These are phyloP conservation scores for Circinella minor DNA, from an alignment of 371 early-diverging fungal genomes.

Conservation along the genomic window DNA sequence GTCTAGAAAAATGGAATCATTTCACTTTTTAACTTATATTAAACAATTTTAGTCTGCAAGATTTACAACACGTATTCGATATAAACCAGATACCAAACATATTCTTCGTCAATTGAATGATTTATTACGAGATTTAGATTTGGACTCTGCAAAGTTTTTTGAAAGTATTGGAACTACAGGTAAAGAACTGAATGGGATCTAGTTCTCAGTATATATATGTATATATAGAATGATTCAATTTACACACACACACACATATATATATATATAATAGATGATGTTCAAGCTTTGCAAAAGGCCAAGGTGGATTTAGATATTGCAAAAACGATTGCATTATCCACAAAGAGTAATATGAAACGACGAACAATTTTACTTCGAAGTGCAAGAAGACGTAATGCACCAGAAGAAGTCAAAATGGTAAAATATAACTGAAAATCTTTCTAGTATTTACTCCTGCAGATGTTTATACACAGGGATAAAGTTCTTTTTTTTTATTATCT, in stretches of 20 bases:
- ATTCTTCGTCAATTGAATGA: constrained; percentile 51
- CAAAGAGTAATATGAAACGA: constrained; percentile 51
- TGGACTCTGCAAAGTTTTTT: constrained; percentile 54
- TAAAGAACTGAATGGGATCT: constrained; percentile 8
- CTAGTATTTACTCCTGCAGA: too few relatives aligned
- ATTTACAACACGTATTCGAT: constrained; percentile 39
- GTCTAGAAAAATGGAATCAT: too few relatives aligned
- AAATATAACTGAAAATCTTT: background rate
- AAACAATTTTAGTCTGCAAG: constrained; percentile 10
- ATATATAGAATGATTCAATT: too few relatives aligned
- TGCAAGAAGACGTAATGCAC: constrained; percentile 29
- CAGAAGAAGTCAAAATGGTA: constrained; percentile 39
- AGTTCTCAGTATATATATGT: too few relatives aligned
- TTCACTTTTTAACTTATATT: too few relatives aligned
- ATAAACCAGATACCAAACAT: constrained; percentile 53
- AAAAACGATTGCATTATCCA: constrained; percentile 50
- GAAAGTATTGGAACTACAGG: constrained; percentile 45
- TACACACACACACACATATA: too few relatives aligned
- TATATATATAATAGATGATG: constrained; percentile 33
- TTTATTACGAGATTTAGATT: constrained; percentile 38
- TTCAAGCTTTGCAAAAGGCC: constrained; percentile 49
- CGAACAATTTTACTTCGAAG: constrained; percentile 37
- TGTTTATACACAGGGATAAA: background rate
- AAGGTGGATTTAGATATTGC: constrained; percentile 54
- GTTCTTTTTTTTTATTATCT: too few relatives aligned